Base-by-base conservation (phyloP, 2,329 filamentous ascomycete genomes). In the Paecilomyces dactylethromorphus region DNA sequence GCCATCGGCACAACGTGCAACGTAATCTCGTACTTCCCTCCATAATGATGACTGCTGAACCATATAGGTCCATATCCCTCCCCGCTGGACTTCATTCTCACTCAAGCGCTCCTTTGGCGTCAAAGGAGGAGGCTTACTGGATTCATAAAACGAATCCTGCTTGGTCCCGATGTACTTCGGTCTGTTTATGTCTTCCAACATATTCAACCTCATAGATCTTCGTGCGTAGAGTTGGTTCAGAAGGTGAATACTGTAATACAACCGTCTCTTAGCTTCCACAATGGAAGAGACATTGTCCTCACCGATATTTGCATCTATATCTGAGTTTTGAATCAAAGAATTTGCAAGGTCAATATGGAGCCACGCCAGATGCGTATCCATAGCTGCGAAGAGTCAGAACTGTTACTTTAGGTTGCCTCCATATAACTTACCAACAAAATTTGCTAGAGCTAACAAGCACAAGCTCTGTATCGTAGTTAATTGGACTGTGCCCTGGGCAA, bases 161-260 rank as follows among this genome's bases (percentile, higher is more conserved):
- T 64, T 62, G 2, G 60, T 50, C 35, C 56, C 62, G 18, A 64
- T 54, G 26, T 65, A 65, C 22, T 56, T 60, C 39, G 63, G 60
- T 57, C 62, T 58, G 55, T 68, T 55, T 60, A 68, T 61, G 21
- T 67, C 60, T 55, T 65, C 56, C 56, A 68, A 55, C 56, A 68
- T 58, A 58, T 67, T 58, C 60, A 68, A 56, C 26, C 53, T 22
- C 56, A 59, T 59, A 11, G 32, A 55, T 3, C 61, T 55, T 24
- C 58, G 63, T 21, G 58, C 61, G 54, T 65, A 65, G 24, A 62
- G 59, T 35, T 65, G 61, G 35, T 59, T 60, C 15, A 65, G 63
- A 2, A 64, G 50, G 33, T 62, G 58, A 7, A 65, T 59, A 31
- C 62, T 65, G 32, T 62, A 65, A 24, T 64, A 65, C 10, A 62